These are phyloP conservation scores for Quercus robur DNA, from an alignment of 306 rosid genomes.

Conservation along the genomic window DNA sequence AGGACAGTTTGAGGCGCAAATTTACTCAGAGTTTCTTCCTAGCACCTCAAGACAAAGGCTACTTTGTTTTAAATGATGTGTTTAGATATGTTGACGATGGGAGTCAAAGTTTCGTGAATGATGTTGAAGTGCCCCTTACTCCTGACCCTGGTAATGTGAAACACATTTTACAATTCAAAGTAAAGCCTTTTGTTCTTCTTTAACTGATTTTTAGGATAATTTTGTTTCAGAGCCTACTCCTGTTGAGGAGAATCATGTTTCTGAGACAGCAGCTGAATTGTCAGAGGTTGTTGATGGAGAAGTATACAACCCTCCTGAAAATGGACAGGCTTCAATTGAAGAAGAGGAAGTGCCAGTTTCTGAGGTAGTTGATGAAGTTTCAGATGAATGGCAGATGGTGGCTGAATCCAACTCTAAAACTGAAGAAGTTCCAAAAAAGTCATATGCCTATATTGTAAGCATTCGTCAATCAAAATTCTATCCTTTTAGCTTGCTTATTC, in stretches of 20 bases:
- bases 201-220: conserved; percentile 2
- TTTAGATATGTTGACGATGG: conserved; percentile 77
- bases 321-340: conserved; percentile 36
- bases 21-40: conserved; percentile 86
- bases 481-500: neutral
- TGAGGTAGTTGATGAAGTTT: conserved; percentile 59
- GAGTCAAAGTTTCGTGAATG: conserved; percentile 27
- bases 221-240: conserved; percentile 36
- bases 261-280: conserved; percentile 30
- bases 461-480: conserved; percentile 8
- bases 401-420: conserved; percentile 43
- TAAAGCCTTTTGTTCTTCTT: neutral
- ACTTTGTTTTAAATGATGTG: conserved; percentile 80
- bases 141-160: conserved; percentile 44
- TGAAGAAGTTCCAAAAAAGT: conserved; percentile 69
- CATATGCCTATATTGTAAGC: conserved; percentile 87
- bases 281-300: conserved; percentile 36
- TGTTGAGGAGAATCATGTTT: conserved; percentile 27
- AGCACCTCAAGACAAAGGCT: conserved; percentile 93
- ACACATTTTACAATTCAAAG: neutral
- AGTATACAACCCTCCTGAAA: conserved; percentile 34
- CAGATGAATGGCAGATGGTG: conserved; percentile 46
- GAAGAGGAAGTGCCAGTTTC: conserved; percentile 52
- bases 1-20: conserved; percentile 49
- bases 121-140: conserved; percentile 29